These are phyloP conservation scores for Aureobasidium musti DNA, from an alignment of 2,329 filamentous ascomycete species.

Conservation along the genomic window DNA sequence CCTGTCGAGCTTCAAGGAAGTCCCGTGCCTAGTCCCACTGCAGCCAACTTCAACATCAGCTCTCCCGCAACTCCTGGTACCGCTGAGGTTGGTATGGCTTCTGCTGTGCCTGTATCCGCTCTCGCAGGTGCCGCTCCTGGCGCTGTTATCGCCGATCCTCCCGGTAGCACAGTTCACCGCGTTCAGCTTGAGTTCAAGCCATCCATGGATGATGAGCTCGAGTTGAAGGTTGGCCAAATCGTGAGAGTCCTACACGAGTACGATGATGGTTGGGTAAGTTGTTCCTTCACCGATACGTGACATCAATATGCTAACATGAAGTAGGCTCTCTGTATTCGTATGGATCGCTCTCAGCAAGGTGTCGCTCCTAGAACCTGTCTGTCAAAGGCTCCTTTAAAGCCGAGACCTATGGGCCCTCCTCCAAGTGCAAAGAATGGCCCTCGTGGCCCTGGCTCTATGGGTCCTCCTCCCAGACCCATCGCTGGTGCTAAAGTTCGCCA, in stretches of 20 bases:
- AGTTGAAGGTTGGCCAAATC: slow-evolving; percentile 75
- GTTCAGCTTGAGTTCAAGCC: slow-evolving; percentile 94
- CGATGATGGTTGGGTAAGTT: slow-evolving; percentile 93
- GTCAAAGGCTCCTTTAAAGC: slow-evolving; percentile 87
- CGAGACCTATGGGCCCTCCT: slow-evolving; percentile 64
- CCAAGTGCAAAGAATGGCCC: slow-evolving; percentile 36
- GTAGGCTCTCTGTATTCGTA: slow-evolving; percentile 83
- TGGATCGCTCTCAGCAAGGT: slow-evolving; percentile 89
- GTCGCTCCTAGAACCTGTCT: slow-evolving; percentile 92
- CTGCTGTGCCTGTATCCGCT: slow-evolving; percentile 45
- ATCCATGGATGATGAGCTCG: slow-evolving; percentile 88
- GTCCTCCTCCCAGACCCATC: slow-evolving; percentile 29
- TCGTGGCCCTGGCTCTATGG: slow-evolving; percentile 37
- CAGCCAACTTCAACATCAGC: slow-evolving; percentile 32
- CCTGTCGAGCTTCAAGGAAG: slow-evolving; percentile 29
- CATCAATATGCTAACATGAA: slow-evolving; percentile 33
- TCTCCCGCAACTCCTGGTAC: slow-evolving; percentile 33
- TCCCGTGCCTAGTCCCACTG: slow-evolving; percentile 25
- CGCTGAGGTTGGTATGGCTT: slow-evolving; percentile 38
- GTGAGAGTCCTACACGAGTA: slow-evolving; percentile 93
- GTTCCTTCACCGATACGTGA: not conserved
- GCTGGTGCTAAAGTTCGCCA: slow-evolving; percentile 27
- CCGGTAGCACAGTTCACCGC: slow-evolving; percentile 71
- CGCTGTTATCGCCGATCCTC: slow-evolving; percentile 43
- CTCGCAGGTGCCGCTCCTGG: slow-evolving; percentile 44